These are phyloP conservation scores for Backusella psychrophila DNA, from an alignment of 192 early-diverging fungal genomes.

Conservation along the genomic window DNA sequence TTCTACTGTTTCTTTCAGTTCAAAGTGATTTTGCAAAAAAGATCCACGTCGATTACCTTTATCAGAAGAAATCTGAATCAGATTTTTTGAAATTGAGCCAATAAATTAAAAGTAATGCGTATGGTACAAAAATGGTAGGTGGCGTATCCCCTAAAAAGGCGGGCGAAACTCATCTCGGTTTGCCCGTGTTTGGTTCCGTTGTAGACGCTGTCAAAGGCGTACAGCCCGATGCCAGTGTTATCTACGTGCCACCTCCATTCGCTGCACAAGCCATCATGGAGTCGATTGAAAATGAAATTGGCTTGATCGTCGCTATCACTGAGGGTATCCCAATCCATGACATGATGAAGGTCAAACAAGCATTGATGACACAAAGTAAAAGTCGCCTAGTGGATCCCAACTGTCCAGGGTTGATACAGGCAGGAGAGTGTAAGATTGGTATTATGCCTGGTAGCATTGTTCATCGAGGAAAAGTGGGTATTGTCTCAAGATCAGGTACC, in stretches of 20 bases:
- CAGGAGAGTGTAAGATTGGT: constrained; percentile 97
- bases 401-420: constrained; percentile 99
- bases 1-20: no score
- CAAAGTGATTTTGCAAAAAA: no score
- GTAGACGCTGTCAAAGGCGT: constrained; percentile 78
- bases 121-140: constrained; percentile 96
- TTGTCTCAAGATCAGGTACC: constrained; percentile 98
- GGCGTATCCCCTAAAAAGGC: constrained; percentile 97
- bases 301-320: constrained; percentile 94
- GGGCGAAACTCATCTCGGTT: constrained; percentile 90
- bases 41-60: no score
- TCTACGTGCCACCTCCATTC: constrained; percentile 97
- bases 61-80: background rate
- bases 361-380: constrained; percentile 86
- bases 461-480: constrained; percentile 91
- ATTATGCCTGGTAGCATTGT: constrained; percentile 99
- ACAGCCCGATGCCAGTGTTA: constrained; percentile 94
- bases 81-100: background rate
- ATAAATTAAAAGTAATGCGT: background rate
- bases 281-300: constrained; percentile 94
- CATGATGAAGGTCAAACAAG: constrained; percentile 96
- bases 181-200: constrained; percentile 93
- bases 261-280: constrained; percentile 95
- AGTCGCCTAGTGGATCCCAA: constrained; percentile 97
- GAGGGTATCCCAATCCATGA: constrained; percentile 99